These are phyloP conservation scores for Globisporangium canariense DNA, from an alignment of 352 stramenopile species.

Conservation along the genomic window DNA sequence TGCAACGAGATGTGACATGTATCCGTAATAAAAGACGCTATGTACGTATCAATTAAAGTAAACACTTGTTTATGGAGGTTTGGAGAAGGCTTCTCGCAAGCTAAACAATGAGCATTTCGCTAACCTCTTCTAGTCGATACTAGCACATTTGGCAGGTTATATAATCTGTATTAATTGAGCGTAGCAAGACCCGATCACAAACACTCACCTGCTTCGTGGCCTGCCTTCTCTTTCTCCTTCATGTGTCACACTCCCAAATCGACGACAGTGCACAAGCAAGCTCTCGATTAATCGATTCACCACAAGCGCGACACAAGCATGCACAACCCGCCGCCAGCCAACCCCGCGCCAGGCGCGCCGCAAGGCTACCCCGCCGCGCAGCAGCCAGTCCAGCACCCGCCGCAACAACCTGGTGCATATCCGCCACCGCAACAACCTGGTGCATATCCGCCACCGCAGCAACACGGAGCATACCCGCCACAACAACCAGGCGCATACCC, in stretches of 20 bases:
- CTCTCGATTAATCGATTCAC: background rate
- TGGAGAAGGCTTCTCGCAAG: no score
- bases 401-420: background rate
- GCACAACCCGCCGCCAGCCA: slow-evolving; percentile 3
- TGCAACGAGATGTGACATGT: no score
- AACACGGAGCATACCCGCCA: slow-evolving; percentile 18
- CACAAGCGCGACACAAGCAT: background rate
- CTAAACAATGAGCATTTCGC: no score
- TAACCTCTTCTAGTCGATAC: no score
- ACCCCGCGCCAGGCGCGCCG: background rate
- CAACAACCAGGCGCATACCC: slow-evolving; percentile 17
- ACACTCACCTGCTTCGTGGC: background rate
- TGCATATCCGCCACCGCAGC: background rate
- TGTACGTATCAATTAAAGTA: no score
- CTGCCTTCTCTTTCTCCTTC: background rate
- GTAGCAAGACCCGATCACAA: no score
- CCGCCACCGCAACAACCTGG: background rate
- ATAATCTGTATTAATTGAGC: no score
- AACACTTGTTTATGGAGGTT: no score
- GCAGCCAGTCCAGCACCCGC: no score
- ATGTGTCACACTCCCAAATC: background rate
- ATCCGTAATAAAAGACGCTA: no score
- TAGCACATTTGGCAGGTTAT: no score
- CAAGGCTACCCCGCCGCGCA: background rate
- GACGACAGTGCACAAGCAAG: background rate